phyloP scores from a whole-genome alignment of 1,284 basidiomycete genomes.

The Microbotryum violaceum region DNA sequence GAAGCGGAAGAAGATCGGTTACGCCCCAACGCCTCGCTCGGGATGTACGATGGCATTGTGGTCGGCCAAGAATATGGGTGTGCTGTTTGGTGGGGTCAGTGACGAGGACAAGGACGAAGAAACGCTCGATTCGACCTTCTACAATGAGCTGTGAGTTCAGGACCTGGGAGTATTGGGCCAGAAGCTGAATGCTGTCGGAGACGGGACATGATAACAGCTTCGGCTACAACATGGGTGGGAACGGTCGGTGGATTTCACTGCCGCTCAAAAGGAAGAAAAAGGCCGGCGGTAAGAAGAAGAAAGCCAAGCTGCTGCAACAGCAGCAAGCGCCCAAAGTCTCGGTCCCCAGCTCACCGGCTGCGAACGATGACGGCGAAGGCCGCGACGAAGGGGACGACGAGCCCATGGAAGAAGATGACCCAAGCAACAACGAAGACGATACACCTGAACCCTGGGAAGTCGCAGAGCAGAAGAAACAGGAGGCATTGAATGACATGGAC shows the following conservation, averaged over 20 bases:
- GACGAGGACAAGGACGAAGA: slow-evolving; percentile 85
- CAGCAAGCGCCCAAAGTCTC: slow-evolving; percentile 22
- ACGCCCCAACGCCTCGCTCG: slow-evolving; percentile 52
- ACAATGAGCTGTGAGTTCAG: slow-evolving; percentile 64
- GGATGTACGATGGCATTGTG: slow-evolving; percentile 81
- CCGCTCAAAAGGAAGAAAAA: slow-evolving; percentile 53
- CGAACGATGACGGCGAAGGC: slow-evolving; percentile 22
- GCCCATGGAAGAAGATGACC: slow-evolving; percentile 32
- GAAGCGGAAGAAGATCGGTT: slow-evolving; percentile 68
- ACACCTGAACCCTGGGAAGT: slow-evolving; percentile 29
- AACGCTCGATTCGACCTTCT: slow-evolving; percentile 72
- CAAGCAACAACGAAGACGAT: slow-evolving; percentile 18
- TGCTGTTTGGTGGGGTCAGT: slow-evolving; percentile 84
- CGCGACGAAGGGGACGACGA: slow-evolving; percentile 30
- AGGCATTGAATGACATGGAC: slow-evolving; percentile 11
- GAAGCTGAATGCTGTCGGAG: neutral
- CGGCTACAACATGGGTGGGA: slow-evolving; percentile 68
- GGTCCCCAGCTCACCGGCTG: slow-evolving; percentile 19
- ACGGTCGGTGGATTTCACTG: slow-evolving; percentile 73
- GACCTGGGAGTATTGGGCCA: too few relatives aligned
- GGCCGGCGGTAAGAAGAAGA: slow-evolving; percentile 45
- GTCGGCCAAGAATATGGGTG: slow-evolving; percentile 54
- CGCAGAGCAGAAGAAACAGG: slow-evolving; percentile 12
- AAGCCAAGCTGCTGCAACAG: slow-evolving; percentile 43
- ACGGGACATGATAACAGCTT: slow-evolving; percentile 47